Conservation (phyloP, 2,329 filamentous ascomycete genomes). For the Polytolypa hystricis region DNA sequence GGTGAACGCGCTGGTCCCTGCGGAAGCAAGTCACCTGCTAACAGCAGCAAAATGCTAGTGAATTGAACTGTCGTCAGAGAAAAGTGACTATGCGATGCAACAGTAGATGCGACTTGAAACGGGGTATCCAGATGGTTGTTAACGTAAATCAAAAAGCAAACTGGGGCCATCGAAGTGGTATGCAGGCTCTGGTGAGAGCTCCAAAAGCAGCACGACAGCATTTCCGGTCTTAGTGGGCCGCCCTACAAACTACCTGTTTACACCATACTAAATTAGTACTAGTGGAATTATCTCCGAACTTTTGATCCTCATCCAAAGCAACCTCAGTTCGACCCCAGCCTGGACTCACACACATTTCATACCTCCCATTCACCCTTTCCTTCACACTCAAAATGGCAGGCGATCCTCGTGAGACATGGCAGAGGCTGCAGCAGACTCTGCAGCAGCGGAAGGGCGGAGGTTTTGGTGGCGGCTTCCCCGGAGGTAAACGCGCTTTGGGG, state of each 20-base stretch:
- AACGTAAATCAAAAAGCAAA: no score
- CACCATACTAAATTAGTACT: conserved; percentile 9
- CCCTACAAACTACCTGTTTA: neutral
- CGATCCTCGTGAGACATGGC: conserved; percentile 57
- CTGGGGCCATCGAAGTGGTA: no score
- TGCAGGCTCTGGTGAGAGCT: no score
- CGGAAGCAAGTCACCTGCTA: neutral
- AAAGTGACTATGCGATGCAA: no score
- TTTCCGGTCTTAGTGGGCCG: conserved; percentile 1
- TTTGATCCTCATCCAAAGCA: conserved; percentile 1
- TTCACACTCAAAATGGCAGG: conserved; percentile 28
- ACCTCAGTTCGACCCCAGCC: neutral
- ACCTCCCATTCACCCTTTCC: conserved; percentile 6
- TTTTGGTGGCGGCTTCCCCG: conserved; percentile 40
- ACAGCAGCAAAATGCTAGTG: neutral
- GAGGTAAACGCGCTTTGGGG: conserved; percentile 44
- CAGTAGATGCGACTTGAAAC: no score
- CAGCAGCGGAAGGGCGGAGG: conserved; percentile 43
- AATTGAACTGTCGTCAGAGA: no score
- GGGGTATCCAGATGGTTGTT: no score
- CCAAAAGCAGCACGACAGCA: neutral
- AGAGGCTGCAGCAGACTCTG: conserved; percentile 52
- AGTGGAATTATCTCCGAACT: conserved; percentile 12
- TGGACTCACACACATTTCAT: neutral
- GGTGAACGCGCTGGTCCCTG: conserved; percentile 10